Evolutionary conservation across 371 early-diverging fungal genomes (phyloP).

Genomic region (Thermomucor indicae-seudaticae): DNA sequence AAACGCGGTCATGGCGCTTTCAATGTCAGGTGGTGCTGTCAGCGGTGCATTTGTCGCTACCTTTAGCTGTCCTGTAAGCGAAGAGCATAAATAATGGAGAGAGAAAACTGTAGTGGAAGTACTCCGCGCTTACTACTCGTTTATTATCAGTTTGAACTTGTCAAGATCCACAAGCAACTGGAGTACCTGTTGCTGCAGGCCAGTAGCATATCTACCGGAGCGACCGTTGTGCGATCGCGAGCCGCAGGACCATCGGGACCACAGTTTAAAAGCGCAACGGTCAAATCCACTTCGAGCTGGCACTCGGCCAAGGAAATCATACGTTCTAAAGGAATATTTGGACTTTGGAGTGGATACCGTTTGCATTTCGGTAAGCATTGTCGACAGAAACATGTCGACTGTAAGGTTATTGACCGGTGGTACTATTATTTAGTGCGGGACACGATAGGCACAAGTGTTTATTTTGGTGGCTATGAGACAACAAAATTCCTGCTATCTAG

Average conservation of each 20-base stretch:
- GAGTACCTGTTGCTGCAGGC: conserved; percentile 58
- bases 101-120: background rate
- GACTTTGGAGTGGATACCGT: conserved; percentile 48
- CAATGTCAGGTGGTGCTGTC: conserved; percentile 57
- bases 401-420: background rate
- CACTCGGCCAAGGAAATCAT: conserved; percentile 55
- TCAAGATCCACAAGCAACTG: conserved; percentile 80
- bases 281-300: conserved; percentile 45
- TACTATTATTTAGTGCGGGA: conserved; percentile 47
- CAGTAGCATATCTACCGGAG: conserved; percentile 47
- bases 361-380: conserved; percentile 41
- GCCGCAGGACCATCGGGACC: no score
- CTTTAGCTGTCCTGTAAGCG: conserved; percentile 57
- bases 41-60: conserved; percentile 68
- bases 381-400: background rate
- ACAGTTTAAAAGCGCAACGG: background rate
- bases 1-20: conserved; percentile 44
- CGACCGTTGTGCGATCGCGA: conserved; percentile 31
- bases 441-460: conserved; percentile 71
- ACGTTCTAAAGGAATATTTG: conserved; percentile 42
- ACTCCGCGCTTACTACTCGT: background rate
- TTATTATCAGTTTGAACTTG: conserved; percentile 52
- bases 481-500: conserved; percentile 60
- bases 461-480: conserved; percentile 78
- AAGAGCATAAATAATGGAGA: background rate